A percentile compares a stretch with the other conserved stretches of the same genome.
Conservation (phyloP, 495 filamentous ascomycete genomes). For the Astrothelium subdiscretum region DNA sequence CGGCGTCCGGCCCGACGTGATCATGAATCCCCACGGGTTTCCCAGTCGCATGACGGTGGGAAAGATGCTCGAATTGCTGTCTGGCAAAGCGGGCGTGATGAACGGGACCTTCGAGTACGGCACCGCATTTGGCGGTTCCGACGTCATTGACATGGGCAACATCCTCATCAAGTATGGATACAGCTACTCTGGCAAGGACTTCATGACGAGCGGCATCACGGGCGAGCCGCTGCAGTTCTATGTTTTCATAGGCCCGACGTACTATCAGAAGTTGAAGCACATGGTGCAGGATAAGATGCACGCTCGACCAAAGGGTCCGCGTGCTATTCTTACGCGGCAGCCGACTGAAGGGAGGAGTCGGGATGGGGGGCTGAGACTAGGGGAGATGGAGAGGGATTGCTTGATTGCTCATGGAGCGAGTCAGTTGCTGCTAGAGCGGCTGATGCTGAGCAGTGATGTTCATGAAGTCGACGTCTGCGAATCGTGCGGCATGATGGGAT, state of each 20-base stretch:
- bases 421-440: conserved; percentile 81
- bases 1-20: conserved; percentile 88
- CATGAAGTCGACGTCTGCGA: conserved; percentile 89
- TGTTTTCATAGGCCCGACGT: conserved; percentile 97
- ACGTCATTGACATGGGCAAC: conserved; percentile 79
- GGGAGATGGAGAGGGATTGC: conserved; percentile 98
- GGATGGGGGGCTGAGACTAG: conserved; percentile 83
- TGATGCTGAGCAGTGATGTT: conserved; percentile 88
- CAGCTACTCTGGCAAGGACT: conserved; percentile 92
- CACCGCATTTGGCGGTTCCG: conserved; percentile 88
- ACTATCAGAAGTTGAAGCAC: conserved; percentile 99
- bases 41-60: conserved; percentile 99
- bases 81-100: conserved; percentile 86
- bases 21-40: conserved; percentile 99
- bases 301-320: conserved; percentile 77
- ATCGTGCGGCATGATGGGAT: conserved; percentile 86
- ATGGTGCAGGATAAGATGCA: conserved; percentile 99
- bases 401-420: conserved; percentile 80
- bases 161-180: conserved; percentile 80
- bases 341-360: conserved; percentile 91
- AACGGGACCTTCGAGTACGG: conserved; percentile 76
- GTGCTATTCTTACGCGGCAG: conserved; percentile 85
- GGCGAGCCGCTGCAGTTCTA: conserved; percentile 88
- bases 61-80: conserved; percentile 90
- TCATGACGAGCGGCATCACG: conserved; percentile 88